Evolutionary conservation across 2,329 filamentous ascomycete species (phyloP).

Genomic region (Cladosporium colombiae): DNA sequence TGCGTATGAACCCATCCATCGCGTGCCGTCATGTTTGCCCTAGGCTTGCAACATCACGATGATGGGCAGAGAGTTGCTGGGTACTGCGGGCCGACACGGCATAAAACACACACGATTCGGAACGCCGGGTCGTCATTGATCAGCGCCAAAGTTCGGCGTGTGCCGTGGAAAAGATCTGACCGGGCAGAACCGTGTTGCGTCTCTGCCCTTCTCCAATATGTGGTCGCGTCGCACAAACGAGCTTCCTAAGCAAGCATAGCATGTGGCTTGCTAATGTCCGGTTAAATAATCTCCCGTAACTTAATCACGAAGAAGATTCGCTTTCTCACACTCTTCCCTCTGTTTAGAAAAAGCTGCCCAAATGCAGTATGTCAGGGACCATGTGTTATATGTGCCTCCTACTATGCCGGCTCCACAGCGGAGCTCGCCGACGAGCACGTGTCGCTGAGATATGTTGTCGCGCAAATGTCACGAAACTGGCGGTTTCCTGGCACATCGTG

Average conservation of each 20-base stretch:
- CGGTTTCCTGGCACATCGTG: not conserved
- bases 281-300: not conserved
- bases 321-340: not conserved
- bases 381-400: not conserved
- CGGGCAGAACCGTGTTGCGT: conserved; percentile 14
- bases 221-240: not conserved
- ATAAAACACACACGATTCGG: not conserved
- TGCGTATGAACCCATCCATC: not conserved
- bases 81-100: conserved; percentile 18
- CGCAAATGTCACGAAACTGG: not conserved
- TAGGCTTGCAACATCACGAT: not conserved
- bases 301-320: not conserved
- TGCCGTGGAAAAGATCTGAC: conserved; percentile 13
- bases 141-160: conserved; percentile 2
- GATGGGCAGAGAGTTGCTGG: conserved; percentile 4
- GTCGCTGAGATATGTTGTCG: not conserved
- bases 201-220: not conserved
- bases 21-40: conserved; percentile 9
- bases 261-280: conserved; percentile 7
- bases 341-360: not conserved
- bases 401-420: not conserved
- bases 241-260: not conserved
- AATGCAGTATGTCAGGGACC: not conserved
- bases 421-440: conserved; percentile 13
- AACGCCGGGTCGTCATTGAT: conserved; percentile 9